Percentiles rank a stretch among this genome's conserved stretches.
Conservation (phyloP, 306 rosid species). For the Malus domestica region ASM211411v1 NC_041802.1:680501-681000, state of each 20-base stretch:
- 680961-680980: neutral
- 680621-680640: conserved; percentile 58
- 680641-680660: conserved; percentile 51
- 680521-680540: conserved; percentile 81
- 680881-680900: conserved; percentile 54
- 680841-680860: conserved; percentile 59
- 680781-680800: conserved; percentile 83
- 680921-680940: neutral
- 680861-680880: conserved; percentile 49
- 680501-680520: conserved; percentile 86
- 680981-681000: conserved; percentile 86
- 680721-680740: conserved; percentile 93
- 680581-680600: conserved; percentile 57
- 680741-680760: conserved; percentile 80
- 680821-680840: conserved; percentile 66
- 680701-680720: conserved; percentile 91
- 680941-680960: neutral
- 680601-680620: conserved; percentile 54
- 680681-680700: conserved; percentile 71
- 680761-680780: conserved; percentile 98
- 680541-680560: conserved; percentile 86
- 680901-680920: neutral
- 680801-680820: conserved; percentile 75
- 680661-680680: conserved; percentile 88
- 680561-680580: conserved; percentile 92